A percentile compares a stretch with the other conserved stretches of the same genome.
Evolutionary conservation across 345 rosid genomes (phyloP).

Genomic region (Zanthoxylum bungeanum): DNA sequence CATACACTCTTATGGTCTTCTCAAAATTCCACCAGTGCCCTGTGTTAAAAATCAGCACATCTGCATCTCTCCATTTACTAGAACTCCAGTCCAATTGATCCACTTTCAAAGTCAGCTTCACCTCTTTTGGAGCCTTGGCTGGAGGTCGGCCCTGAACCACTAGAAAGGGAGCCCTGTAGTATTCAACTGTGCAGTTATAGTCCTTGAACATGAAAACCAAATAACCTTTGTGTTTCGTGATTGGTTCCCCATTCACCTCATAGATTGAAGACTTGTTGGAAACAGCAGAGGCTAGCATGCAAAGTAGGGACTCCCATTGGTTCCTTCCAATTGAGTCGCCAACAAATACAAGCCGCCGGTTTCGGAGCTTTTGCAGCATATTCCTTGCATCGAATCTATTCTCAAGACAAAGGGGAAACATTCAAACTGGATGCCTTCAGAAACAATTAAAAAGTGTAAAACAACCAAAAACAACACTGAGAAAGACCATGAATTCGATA

Average conservation of each 20-base stretch:
- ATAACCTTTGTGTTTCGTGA: conserved; percentile 82
- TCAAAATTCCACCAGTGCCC: conserved; percentile 95
- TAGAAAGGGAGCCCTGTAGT: conserved; percentile 82
- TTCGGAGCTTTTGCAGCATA: conserved; percentile 64
- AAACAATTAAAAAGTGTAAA: neutral
- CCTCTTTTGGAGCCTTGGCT: conserved; percentile 39
- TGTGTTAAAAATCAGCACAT: conserved; percentile 67
- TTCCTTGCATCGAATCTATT: conserved; percentile 66
- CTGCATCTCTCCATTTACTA: conserved; percentile 64
- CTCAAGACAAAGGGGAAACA: conserved; percentile 18
- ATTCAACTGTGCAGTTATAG: conserved; percentile 83
- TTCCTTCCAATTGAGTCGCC: conserved; percentile 96
- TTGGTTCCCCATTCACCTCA: conserved; percentile 71
- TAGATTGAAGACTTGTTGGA: conserved; percentile 58
- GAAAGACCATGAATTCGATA: neutral
- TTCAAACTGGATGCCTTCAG: conserved; percentile 10
- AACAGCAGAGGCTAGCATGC: conserved; percentile 71
- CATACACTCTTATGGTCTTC: conserved; percentile 69
- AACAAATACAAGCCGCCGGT: conserved; percentile 69
- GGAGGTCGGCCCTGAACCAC: conserved; percentile 72
- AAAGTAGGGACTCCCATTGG: conserved; percentile 94
- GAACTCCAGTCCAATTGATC: conserved; percentile 70
- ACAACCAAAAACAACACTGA: neutral
- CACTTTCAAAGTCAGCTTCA: conserved; percentile 59
- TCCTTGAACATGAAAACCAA: conserved; percentile 69